Evolutionary conservation across 257 asterid species (phyloP), one percentile per base, ranked within the genome.

Genomic region (Verbena officinalis): DNA sequence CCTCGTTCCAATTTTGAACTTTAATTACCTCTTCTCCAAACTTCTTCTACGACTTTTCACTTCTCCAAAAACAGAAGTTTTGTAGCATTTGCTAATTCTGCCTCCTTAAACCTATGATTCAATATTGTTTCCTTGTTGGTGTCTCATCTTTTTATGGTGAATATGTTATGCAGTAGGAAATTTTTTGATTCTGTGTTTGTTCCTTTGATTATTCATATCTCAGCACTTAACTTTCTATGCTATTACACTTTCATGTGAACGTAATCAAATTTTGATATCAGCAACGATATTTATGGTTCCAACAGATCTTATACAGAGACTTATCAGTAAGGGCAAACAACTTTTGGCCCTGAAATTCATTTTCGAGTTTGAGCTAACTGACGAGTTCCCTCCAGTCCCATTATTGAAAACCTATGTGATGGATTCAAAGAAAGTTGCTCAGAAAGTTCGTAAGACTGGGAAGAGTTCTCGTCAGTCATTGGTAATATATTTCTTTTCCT

Each of bases 311-410:
- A 74, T 84, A 60, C 69, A 56, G 83, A 82, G 74, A 75, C 86
- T 87, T 60, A 81, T 84, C 62, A 40, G 50, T 60, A 75, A 67
- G 75, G 84, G 84, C 52, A 78, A 77, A 73, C 87, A 71, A 50
- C 80, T 80, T 31, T 11, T 78, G 52, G 95, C 95, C 64, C 81
- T 84, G 64, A 86, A 80, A 74, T 86, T 86, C 72, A 56, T 82
- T 31, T 75, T 82, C 60, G 86, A 77, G 60, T 84, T 82, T 72
- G 87, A 64, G 80, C 72, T 80, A 43, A 70, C 83, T 42, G 81
- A 82, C 39, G 83, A 76, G 75, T 82, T 82, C 64, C 86, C 91
- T 17, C 92, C 92, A 3, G 81, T 84, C 50, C 86, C 95, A 64
- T 72, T 82, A 40, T 56, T 84, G 73, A 75, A 82, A 74, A 74